Evolutionary conservation across 352 stramenopile species (phyloP), one percentile per base, ranked within the genome.

Genomic region (Globisporangium emineosum): DNA sequence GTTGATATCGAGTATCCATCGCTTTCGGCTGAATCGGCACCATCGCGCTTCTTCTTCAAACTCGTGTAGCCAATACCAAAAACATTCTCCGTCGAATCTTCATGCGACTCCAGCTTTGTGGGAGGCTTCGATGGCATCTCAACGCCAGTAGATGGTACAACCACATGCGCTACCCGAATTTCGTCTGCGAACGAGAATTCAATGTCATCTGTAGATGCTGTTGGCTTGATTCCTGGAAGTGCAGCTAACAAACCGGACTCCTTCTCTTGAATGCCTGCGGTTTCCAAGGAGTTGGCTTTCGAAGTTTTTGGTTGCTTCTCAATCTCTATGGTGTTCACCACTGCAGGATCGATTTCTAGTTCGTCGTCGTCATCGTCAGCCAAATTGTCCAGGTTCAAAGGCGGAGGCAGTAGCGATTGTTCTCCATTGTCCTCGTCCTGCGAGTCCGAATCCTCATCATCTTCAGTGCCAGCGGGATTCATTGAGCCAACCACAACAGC

Each of bases 31-130:
- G 42, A 19, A 21, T 66, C 67, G 8, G n/a, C 19, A 35, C 17
- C 30, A 25, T 58, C 52, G 27, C 25, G 17, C 21, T 73, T 76
- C 63, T 77, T 88, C 15, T 68, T 62, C 47, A 82, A 15, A 52
- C 66, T 89, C 42, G 84, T 76, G 55, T 91, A 91, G 3, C 71
- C 71, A 62, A 91, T 91, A 0, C 80, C 83, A 61, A 91, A 91
- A 21, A 42, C 68, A 8, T 56, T 50, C 7, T 67, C 67, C 21
- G 47, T 64, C 6, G 64, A 71, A n/a, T 63, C 15, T 33, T 59
- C 5, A 61, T 23, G 54, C n/a, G 27, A 42, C 2, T 69, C 73
- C 40, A 53, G 57, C 5, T 67, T 50, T 64, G 67, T 73, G 43
- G 71, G 55, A 30, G 69, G 59, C 27, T 76, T 59, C 3, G 54